Conservation (phyloP, 257 asterid species). For the Solanum corneliomulleri region DNA sequence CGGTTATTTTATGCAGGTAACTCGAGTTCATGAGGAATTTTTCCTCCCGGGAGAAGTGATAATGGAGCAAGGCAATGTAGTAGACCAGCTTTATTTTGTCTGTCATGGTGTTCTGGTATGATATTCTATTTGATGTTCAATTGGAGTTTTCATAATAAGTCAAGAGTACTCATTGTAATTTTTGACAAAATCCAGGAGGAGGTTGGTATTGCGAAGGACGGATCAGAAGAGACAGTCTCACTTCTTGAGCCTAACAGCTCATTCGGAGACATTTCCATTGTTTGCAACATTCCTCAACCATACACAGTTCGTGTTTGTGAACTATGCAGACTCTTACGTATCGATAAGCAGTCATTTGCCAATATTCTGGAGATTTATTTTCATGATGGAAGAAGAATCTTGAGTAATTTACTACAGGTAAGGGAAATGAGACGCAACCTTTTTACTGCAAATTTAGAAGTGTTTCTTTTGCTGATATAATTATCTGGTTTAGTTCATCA, state of each 20-base stretch:
- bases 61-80: constrained; percentile 79
- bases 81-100: constrained; percentile 85
- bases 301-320: constrained; percentile 85
- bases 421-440: not conserved
- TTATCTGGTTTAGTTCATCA: not conserved
- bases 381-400: constrained; percentile 75
- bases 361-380: constrained; percentile 76
- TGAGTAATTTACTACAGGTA: constrained; percentile 83
- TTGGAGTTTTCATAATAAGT: not conserved
- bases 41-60: constrained; percentile 90
- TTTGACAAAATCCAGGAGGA: constrained; percentile 48
- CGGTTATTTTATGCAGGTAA: constrained; percentile 31
- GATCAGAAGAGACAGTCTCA: constrained; percentile 52
- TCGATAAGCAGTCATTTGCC: constrained; percentile 79
- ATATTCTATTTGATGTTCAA: not conserved
- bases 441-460: not conserved
- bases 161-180: not conserved
- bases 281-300: constrained; percentile 95
- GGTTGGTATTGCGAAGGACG: constrained; percentile 50
- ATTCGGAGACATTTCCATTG: constrained; percentile 72
- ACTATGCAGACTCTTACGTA: constrained; percentile 69
- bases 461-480: not conserved
- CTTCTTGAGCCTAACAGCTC: constrained; percentile 46
- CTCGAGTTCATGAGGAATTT: constrained; percentile 86
- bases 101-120: constrained; percentile 71